Evolutionary conservation across 202 grass and related monocot genomes (phyloP).

Genomic region (Saccharum hybrid): DNA sequence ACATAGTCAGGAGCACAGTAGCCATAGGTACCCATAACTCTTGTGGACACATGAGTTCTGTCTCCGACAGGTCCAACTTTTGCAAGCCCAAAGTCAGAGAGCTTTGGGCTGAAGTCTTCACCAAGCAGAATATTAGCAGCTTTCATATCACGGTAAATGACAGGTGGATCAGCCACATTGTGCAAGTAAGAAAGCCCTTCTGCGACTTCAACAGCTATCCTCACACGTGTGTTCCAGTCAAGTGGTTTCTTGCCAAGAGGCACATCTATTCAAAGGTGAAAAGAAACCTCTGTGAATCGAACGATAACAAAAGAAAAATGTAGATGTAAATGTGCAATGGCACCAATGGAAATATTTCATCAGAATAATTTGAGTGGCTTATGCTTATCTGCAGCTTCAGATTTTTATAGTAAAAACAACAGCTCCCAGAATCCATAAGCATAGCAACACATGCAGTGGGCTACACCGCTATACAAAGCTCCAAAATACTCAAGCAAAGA

Average conservation of each 20-base stretch:
- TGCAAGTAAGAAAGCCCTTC: conserved; percentile 92
- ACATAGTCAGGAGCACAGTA: conserved; percentile 98
- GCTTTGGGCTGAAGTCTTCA: conserved; percentile 82
- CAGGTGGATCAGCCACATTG: conserved; percentile 85
- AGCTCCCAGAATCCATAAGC: neutral
- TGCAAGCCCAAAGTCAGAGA: conserved; percentile 97
- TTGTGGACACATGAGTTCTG: conserved; percentile 90
- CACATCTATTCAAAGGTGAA: conserved; percentile 65
- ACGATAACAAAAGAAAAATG: neutral
- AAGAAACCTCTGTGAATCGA: conserved; percentile 28
- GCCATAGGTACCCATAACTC: conserved; percentile 98
- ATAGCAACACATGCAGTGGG: neutral
- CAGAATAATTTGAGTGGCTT: conserved; percentile 21
- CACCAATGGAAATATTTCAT: neutral
- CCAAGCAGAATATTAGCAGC: conserved; percentile 84
- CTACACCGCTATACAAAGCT: neutral
- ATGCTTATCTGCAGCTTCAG: conserved; percentile 7
- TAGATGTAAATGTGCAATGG: neutral
- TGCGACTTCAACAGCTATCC: conserved; percentile 80
- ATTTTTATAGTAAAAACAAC: neutral
- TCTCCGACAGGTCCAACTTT: conserved; percentile 92
- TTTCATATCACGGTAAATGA: conserved; percentile 98
- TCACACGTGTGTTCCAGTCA: conserved; percentile 92
- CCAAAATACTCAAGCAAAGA: conserved; percentile 2
- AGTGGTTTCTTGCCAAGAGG: conserved; percentile 62